phyloP scores from a whole-genome alignment of 208 protist genomes.

The Leishmania major region DNA sequence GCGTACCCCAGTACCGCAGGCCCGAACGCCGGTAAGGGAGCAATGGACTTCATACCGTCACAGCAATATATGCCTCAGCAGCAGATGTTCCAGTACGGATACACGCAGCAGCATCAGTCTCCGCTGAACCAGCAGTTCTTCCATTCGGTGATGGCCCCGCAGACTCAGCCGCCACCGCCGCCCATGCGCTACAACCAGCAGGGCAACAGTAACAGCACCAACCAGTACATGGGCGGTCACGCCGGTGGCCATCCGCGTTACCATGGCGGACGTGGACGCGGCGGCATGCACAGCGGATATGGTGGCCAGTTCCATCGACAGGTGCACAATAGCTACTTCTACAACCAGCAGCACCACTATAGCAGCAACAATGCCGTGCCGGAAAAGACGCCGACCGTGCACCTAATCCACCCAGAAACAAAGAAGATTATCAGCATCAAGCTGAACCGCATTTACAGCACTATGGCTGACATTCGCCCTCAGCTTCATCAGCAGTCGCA shows the following conservation, averaged over 20 bases:
- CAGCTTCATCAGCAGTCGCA: slow-evolving; percentile 31
- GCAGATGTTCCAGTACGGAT: slow-evolving; percentile 35
- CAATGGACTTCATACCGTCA: slow-evolving; percentile 21
- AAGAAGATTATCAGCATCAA: slow-evolving; percentile 55
- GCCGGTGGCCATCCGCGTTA: slow-evolving; percentile 6
- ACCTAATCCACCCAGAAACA: slow-evolving; percentile 47
- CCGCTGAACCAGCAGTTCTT: slow-evolving; percentile 21
- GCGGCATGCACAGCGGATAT: slow-evolving; percentile 24
- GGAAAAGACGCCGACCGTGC: slow-evolving; percentile 66
- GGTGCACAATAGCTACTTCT: slow-evolving; percentile 53
- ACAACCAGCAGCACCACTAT: slow-evolving; percentile 55
- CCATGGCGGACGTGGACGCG: slow-evolving; percentile 19
- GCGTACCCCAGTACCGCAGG: slow-evolving; percentile 17
- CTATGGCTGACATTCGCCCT: slow-evolving; percentile 48
- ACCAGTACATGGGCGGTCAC: slow-evolving; percentile 20
- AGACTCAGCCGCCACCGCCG: slow-evolving; percentile 12
- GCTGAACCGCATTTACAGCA: slow-evolving; percentile 68
- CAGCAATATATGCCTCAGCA: slow-evolving; percentile 32
- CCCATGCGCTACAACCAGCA: slow-evolving; percentile 28
- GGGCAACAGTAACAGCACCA: slow-evolving; percentile 32
- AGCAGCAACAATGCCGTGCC: slow-evolving; percentile 75
- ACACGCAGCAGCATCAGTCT: slow-evolving; percentile 20
- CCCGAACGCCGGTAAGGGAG: slow-evolving; percentile 15
- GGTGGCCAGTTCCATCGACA: slow-evolving; percentile 32
- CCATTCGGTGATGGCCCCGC: slow-evolving; percentile 6